Base-by-base conservation (phyloP, 257 asterid species). In the Nicotiana attenuata region DNA sequence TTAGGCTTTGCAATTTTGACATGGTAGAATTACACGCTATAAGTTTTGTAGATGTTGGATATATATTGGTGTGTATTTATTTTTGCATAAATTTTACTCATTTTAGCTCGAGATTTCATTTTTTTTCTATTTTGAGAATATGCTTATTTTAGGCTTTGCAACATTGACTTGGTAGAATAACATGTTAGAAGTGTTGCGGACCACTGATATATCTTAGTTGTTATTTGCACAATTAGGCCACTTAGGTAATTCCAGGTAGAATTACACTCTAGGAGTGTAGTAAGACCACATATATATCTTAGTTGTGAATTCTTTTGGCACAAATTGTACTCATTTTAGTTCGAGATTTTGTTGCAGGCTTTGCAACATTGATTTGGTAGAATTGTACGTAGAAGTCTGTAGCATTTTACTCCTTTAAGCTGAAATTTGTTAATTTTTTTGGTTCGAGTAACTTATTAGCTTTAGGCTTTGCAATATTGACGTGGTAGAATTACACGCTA, bases 51-150 rank as follows among this genome's bases (percentile, higher is more conserved):
- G 56, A 68, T 0, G 17, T 35, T 68, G 77, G 77, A 68, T 68
- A 38, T 2, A 22, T n/a, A 38, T 35, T 41, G 0, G 22, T 22
- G 20, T 71, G 59, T 41, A 13, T 29, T 20, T 13, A 3, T 71
- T 45, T 38, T n/a, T 19, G 60, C 56, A 28, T 71, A 22, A 71
- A 71, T 71, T 71, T 71, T 71, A 45, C 78, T 45, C 78, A 71
- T 22, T 41, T 41, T 38, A 7, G 14, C 59, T 45, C 78, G 2
- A 20, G 35, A 24, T 10, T 71, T 13, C 77, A n/a, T 38, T n/a
- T 38, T 20, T 69, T 45, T n/a, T 41, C 78, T 71, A 57, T 31
- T 33, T 71, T 71, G 35, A 71, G 59, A 45, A 69, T 10, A 65
- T 86, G 60, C 60, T 16, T 55, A 5, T 56, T 16, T 56, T 56